Conservation (phyloP, 2,329 filamentous ascomycete genomes). For the Cytospora paraplurivora region DNA sequence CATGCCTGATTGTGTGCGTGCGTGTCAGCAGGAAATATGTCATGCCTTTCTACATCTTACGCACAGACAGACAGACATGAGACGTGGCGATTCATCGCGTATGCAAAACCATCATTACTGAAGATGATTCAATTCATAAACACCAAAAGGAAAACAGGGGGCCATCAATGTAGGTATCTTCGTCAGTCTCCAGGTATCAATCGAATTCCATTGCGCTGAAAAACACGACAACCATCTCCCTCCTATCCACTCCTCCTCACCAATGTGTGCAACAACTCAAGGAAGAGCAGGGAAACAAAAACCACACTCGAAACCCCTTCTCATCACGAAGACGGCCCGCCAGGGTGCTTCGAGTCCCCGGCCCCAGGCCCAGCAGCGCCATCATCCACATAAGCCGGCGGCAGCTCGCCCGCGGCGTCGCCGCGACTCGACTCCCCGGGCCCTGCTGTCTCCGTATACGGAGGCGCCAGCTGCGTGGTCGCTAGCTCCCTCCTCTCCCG, state of each 20-base stretch:
- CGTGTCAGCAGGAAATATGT: too few species aligned
- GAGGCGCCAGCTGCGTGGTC: slow-evolving; percentile 30
- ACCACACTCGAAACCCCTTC: too few species aligned
- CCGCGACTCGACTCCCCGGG: slow-evolving; percentile 12
- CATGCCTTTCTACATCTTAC: too few species aligned
- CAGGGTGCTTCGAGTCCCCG: slow-evolving; percentile 33
- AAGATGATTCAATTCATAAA: background rate
- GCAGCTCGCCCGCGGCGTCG: slow-evolving; percentile 30
- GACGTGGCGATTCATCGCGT: too few species aligned
- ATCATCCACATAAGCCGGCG: slow-evolving; percentile 37
- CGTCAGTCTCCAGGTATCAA: background rate
- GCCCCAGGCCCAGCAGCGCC: slow-evolving; percentile 27
- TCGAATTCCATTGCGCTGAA: background rate
- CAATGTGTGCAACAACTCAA: too few species aligned
- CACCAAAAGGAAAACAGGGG: background rate
- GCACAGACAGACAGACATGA: too few species aligned
- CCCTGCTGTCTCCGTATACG: slow-evolving; percentile 33
- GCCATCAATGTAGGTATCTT: background rate
- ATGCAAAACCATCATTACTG: too few species aligned
- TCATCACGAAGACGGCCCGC: slow-evolving; percentile 16
- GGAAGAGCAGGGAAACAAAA: too few species aligned
- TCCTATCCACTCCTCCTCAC: background rate
- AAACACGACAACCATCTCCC: background rate
- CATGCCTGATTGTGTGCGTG: too few species aligned
- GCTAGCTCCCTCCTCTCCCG: slow-evolving; percentile 22